phyloP scores from a whole-genome alignment of 169 alveolate species.

The Eimeria maxima region DNA sequence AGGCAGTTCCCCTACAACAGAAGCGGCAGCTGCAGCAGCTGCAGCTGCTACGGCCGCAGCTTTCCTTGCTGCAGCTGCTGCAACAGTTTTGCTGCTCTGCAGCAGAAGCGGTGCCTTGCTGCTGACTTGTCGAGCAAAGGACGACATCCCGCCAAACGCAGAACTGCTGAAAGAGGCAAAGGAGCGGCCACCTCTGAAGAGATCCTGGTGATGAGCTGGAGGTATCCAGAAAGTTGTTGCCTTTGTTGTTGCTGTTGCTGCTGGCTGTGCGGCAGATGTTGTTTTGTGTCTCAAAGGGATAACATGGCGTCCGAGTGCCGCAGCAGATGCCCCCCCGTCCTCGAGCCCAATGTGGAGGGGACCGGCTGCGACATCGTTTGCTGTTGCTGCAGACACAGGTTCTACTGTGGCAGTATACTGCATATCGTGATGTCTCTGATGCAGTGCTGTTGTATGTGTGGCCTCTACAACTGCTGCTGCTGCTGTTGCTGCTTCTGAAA shows the following conservation, averaged over 20 bases:
- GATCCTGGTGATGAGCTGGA: neutral
- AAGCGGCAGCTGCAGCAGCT: slow-evolving; percentile 23
- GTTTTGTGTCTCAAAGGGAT: neutral
- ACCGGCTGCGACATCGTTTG: neutral
- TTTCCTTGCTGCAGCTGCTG: slow-evolving; percentile 24
- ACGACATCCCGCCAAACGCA: slow-evolving; percentile 11
- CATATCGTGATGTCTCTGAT: too few relatives aligned
- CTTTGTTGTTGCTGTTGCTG: neutral
- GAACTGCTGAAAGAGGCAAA: neutral
- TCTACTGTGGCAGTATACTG: too few relatives aligned
- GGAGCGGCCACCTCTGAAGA: neutral
- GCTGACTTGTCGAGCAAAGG: neutral
- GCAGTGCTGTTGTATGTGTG: too few relatives aligned
- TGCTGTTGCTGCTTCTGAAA: neutral
- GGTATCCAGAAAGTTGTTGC: neutral
- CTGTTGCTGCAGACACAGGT: neutral
- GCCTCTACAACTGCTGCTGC: neutral
- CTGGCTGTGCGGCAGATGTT: too few relatives aligned
- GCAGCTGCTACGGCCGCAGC: neutral
- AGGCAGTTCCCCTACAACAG: neutral
- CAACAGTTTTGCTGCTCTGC: slow-evolving; percentile 24
- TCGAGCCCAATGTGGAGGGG: neutral
- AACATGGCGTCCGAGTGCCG: neutral
- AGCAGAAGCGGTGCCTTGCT: slow-evolving; percentile 35
- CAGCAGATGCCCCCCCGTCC: neutral